Conservation (phyloP, 768 basidiomycete genomes). For the Serendipita sp. region DNA sequence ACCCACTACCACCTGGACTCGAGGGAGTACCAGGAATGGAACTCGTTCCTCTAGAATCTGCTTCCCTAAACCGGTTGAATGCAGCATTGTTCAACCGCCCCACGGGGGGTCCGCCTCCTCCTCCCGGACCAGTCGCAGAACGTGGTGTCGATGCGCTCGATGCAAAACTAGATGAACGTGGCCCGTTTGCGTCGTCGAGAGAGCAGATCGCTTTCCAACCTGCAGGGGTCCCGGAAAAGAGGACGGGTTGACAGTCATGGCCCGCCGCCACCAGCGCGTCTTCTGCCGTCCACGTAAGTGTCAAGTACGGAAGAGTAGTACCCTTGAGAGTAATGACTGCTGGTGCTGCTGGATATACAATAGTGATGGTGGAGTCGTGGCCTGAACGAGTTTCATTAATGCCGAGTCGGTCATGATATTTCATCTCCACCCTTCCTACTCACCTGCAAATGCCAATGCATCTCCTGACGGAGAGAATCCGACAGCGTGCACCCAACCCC, state of each 20-base stretch:
- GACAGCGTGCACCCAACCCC: conserved; percentile 95
- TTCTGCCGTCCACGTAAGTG: conserved; percentile 76
- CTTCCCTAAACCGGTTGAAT: conserved; percentile 84
- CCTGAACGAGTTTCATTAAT: conserved; percentile 27
- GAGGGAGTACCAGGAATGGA: conserved; percentile 20
- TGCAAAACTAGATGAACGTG: conserved; percentile 19
- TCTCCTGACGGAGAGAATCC: conserved; percentile 97
- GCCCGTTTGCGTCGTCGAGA: conserved; percentile 60
- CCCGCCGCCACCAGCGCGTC: conserved; percentile 77
- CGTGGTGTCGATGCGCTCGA: conserved; percentile 6
- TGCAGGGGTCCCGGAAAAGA: conserved; percentile 51
- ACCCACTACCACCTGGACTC: background rate
- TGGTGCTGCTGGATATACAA: conserved; percentile 68
- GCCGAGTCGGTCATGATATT: background rate
- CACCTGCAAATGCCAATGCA: conserved; percentile 79
- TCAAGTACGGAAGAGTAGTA: conserved; percentile 63
- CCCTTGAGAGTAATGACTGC: conserved; percentile 56
- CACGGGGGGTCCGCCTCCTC: conserved; percentile 20
- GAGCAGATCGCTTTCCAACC: conserved; percentile 74
- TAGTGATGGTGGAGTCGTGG: conserved; percentile 84
- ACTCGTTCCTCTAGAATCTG: conserved; percentile 56
- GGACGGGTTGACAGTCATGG: conserved; percentile 90
- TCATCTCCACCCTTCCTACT: conserved; percentile 18
- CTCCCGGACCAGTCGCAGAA: conserved; percentile 26
- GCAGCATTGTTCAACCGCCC: conserved; percentile 85